These are phyloP conservation scores for Phaeophleospora eucalypticola DNA, from an alignment of 2,329 filamentous ascomycete genomes.

Conservation along the genomic window DNA sequence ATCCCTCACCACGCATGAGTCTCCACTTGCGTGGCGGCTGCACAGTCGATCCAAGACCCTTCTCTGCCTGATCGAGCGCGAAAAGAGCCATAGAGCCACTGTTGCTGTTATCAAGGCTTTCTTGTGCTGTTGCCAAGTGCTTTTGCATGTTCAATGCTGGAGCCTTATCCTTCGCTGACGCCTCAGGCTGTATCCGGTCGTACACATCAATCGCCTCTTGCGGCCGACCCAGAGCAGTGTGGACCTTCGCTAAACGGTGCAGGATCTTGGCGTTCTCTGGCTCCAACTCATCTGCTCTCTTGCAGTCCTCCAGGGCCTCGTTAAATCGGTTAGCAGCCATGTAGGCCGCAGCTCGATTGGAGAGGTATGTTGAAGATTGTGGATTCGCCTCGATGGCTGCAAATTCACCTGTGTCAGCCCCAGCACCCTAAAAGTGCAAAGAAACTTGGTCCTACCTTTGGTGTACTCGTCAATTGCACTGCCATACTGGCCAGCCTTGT, in stretches of 20 bases:
- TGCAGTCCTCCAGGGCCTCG: constrained; percentile 82
- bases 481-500: constrained; percentile 87
- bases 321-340: constrained; percentile 80
- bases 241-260: constrained; percentile 81
- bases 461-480: constrained; percentile 90
- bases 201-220: constrained; percentile 83
- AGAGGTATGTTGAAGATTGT: constrained; percentile 81
- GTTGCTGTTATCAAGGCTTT: constrained; percentile 68
- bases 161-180: constrained; percentile 79
- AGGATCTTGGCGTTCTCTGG: constrained; percentile 83
- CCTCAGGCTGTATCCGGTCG: constrained; percentile 71
- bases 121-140: constrained; percentile 74
- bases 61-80: constrained; percentile 85
- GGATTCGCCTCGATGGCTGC: constrained; percentile 84
- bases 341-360: constrained; percentile 90
- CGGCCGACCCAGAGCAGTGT: constrained; percentile 80
- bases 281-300: constrained; percentile 75
- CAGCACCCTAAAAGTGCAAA: constrained; percentile 21
- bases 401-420: constrained; percentile 13
- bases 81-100: constrained; percentile 88
- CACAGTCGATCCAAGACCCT: constrained; percentile 69
- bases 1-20: constrained; percentile 84
- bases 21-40: constrained; percentile 88
- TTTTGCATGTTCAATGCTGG: constrained; percentile 80
- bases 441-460: constrained; percentile 62